These are phyloP conservation scores for Pseudozyma thailandica DNA, from an alignment of 1,284 basidiomycete genomes.

Conservation along the genomic window DNA sequence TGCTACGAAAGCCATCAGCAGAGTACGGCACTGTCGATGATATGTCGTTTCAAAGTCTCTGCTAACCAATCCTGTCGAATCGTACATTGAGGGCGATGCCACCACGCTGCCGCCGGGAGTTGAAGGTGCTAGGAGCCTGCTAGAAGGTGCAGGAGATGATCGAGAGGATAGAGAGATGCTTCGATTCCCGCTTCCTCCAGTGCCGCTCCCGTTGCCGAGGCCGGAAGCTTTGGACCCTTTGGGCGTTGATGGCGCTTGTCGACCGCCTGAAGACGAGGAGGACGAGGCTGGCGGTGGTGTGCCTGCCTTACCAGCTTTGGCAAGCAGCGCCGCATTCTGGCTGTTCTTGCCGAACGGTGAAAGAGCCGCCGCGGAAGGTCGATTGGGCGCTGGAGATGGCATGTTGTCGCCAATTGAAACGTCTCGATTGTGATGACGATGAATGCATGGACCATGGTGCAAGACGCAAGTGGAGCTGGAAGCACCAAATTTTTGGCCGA, in stretches of 20 bases:
- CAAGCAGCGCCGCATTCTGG: constrained; percentile 45
- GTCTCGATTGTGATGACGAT: neutral
- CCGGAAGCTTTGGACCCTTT: constrained; percentile 21
- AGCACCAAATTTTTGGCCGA: constrained; percentile 13
- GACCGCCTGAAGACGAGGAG: constrained; percentile 8
- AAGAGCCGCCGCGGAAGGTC: constrained; percentile 27
- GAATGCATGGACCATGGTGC: neutral
- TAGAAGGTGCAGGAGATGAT: constrained; percentile 26
- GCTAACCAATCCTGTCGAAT: constrained; percentile 42
- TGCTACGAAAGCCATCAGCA: constrained; percentile 46
- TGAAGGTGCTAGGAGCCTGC: constrained; percentile 15
- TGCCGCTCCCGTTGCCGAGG: constrained; percentile 12
- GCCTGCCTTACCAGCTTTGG: constrained; percentile 33
- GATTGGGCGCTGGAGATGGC: constrained; percentile 21
- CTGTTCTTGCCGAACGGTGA: constrained; percentile 55
- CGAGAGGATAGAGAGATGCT: constrained; percentile 42
- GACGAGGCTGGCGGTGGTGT: constrained; percentile 21
- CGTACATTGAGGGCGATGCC: constrained; percentile 27
- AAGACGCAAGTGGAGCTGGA: constrained; percentile 10
- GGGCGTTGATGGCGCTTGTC: constrained; percentile 27
- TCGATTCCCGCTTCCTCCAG: constrained; percentile 15
- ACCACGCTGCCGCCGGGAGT: constrained; percentile 18
- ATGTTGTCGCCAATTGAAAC: constrained; percentile 1
- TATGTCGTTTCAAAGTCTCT: constrained; percentile 56
- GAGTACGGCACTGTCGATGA: constrained; percentile 51